Evolutionary conservation across 2,329 filamentous ascomycete genomes (phyloP).

Genomic region (Ceratocystis cacaofunesta): DNA sequence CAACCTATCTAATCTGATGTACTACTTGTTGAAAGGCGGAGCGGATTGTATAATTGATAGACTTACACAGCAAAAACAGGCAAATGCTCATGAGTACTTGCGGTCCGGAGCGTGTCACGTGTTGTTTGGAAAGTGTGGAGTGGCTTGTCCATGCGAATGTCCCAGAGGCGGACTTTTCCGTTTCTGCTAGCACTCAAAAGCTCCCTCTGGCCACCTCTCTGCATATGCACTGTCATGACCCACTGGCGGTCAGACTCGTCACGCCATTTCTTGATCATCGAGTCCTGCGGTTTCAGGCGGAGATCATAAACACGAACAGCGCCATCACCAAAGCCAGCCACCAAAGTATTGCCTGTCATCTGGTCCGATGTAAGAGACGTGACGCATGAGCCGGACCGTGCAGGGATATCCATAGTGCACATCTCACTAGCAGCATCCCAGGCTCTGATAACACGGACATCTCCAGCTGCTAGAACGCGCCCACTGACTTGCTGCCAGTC

Average conservation of each 20-base stretch:
- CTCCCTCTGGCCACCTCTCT: slow-evolving; percentile 84
- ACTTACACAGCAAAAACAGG: slow-evolving; percentile 89
- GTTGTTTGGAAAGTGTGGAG: slow-evolving; percentile 62
- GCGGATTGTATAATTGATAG: not conserved
- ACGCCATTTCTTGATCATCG: slow-evolving; percentile 95
- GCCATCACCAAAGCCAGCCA: slow-evolving; percentile 91
- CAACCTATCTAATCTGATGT: not conserved
- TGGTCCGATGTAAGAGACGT: slow-evolving; percentile 93
- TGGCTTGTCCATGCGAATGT: slow-evolving; percentile 73
- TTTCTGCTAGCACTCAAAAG: slow-evolving; percentile 81
- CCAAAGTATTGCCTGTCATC: slow-evolving; percentile 91
- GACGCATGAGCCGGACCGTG: slow-evolving; percentile 85
- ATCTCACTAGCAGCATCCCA: slow-evolving; percentile 94
- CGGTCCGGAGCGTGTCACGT: slow-evolving; percentile 62
- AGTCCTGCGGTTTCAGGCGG: slow-evolving; percentile 64
- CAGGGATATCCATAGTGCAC: slow-evolving; percentile 85
- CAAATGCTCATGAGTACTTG: slow-evolving; percentile 89
- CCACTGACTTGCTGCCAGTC: slow-evolving; percentile 99
- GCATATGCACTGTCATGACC: slow-evolving; percentile 94
- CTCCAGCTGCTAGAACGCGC: slow-evolving; percentile 84
- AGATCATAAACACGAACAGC: slow-evolving; percentile 90
- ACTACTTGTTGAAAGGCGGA: not conserved
- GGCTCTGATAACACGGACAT: slow-evolving; percentile 86
- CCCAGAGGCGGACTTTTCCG: slow-evolving; percentile 90
- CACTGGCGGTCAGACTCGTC: slow-evolving; percentile 74